Conservation (phyloP, 2,329 filamentous ascomycete species). For the Hypoxylon sp. region DNA sequence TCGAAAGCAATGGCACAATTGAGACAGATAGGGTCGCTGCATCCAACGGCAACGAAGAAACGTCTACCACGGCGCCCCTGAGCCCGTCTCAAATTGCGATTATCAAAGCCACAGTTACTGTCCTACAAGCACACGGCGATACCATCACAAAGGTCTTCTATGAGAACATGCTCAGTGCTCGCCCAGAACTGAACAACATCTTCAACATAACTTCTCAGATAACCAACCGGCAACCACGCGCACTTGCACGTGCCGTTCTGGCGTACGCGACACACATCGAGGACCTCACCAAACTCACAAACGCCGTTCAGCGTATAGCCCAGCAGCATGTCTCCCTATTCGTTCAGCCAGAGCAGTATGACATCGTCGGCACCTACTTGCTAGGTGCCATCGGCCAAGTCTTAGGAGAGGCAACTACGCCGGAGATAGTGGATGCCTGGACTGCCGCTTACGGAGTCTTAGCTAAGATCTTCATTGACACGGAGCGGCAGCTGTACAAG, state of each 20-base stretch:
- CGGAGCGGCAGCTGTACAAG: neutral
- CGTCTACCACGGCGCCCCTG: neutral
- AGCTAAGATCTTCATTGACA: neutral
- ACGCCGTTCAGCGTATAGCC: neutral
- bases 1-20: neutral
- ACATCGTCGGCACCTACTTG: neutral
- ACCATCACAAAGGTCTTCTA: neutral
- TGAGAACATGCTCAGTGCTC: neutral
- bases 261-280: neutral
- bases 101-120: neutral
- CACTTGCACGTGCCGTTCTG: neutral
- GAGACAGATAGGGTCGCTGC: neutral
- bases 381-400: neutral
- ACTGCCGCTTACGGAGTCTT: neutral
- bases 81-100: neutral
- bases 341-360: neutral
- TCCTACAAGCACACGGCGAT: neutral
- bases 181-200: neutral
- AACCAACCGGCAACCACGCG: neutral
- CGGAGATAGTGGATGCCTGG: neutral
- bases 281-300: neutral
- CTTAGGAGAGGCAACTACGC: neutral
- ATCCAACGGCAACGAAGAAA: neutral
- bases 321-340: neutral
- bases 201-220: neutral